Base-by-base conservation (phyloP, 352 stramenopile species). In the Pythium aristosporum region DNA sequence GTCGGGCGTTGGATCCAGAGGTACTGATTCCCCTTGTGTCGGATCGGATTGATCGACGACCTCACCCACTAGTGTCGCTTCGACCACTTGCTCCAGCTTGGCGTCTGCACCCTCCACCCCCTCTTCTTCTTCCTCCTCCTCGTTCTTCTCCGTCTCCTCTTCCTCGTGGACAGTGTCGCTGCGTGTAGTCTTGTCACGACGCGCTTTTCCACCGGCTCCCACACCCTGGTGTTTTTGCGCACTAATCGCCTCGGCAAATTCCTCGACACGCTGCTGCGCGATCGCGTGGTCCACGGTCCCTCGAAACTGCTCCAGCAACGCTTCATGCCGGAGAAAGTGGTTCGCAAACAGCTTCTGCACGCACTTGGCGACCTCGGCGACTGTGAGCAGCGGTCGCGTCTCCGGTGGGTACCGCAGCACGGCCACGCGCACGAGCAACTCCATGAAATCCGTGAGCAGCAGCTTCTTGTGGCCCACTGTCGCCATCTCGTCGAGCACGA, bases 361-460 rank as follows among this genome's bases (percentile, higher is more conserved):
- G 47, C 80, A 85, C 43, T 73, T 72, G 32, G 73, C 72, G 5
- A 82, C 76, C 39, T 89, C 82, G 0, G 13, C n/a, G 12, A 84
- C 63, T 0, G 66, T 69, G 32, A 51, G 16, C 2, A 74, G 67
- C 46, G 56, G 65, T 32, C 30, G 34, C 7, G 12, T 41, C 30
- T 15, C 2, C 18, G 79, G 73, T 12, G 83, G 83, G 41, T 90
- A 90, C 61, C 83, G 80, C 36, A 88, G 64, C 36, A 82, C 63
- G 34, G 73, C 76, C 30, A 90, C 66, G 16, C 83, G 83, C 61
- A 90, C 57, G 18, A 90, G 64, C 4, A 92, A 69, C 71, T 92
- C 83, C 77, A 92, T 89, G 30, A 92, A 92, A 47, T 92, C 83
- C 16, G 79, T 89, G 34, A 90, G 68, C 51, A 75, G 88, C 15